Conservation (phyloP, 495 filamentous ascomycete genomes). For the Daldinia grandis region DNA sequence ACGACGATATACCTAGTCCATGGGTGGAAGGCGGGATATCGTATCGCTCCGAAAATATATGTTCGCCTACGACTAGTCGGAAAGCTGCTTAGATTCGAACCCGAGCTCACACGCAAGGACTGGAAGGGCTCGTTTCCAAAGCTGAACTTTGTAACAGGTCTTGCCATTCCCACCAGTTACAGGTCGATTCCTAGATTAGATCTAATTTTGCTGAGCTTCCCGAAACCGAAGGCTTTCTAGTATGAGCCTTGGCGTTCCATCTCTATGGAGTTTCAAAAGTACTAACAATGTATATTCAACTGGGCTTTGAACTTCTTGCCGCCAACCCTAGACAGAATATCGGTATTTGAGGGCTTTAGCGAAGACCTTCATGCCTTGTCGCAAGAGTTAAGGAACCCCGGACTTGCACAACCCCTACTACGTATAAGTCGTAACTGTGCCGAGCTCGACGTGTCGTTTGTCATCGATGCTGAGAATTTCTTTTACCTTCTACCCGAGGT, state of each 20-base stretch:
- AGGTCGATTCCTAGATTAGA: background rate
- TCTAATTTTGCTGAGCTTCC: slow-evolving; percentile 2
- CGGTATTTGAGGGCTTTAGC: slow-evolving; percentile 1
- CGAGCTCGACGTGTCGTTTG: slow-evolving; percentile 7
- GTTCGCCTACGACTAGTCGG: background rate
- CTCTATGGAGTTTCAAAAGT: too few species aligned
- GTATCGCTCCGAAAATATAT: too few species aligned
- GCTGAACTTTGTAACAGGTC: background rate
- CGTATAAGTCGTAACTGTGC: background rate
- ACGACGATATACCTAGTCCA: background rate
- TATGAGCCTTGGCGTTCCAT: slow-evolving; percentile 8
- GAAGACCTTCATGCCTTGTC: background rate
- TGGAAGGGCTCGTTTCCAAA: background rate
- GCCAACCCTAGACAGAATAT: background rate
- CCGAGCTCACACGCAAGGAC: background rate
- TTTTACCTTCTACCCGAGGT: background rate
- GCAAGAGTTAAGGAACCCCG: background rate
- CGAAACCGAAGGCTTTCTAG: background rate
- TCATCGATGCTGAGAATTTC: slow-evolving; percentile 7
- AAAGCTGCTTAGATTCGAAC: background rate
- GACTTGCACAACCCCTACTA: background rate
- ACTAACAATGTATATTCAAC: too few species aligned
- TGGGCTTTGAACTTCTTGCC: background rate
- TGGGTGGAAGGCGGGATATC: too few species aligned
- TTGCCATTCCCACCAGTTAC: slow-evolving; percentile 12